Percentiles rank a stretch among this genome's conserved stretches.
Evolutionary conservation across 306 rosid species (phyloP).

Genomic region (Abrus pulchellus): DNA sequence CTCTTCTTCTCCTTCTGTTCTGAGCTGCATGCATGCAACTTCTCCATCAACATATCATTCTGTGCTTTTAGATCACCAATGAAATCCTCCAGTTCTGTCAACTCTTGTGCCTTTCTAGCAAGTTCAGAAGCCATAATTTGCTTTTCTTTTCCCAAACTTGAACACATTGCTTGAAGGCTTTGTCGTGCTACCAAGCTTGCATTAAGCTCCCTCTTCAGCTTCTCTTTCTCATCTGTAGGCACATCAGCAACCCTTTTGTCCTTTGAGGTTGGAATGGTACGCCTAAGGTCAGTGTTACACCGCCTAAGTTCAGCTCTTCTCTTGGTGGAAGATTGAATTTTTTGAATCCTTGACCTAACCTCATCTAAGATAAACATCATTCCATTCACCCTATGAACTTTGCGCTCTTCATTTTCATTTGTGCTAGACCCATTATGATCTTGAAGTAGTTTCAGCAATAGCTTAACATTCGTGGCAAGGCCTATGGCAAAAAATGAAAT

Average conservation of each 20-base stretch:
- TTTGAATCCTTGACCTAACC: slow-evolving; percentile 69
- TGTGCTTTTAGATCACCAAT: slow-evolving; percentile 74
- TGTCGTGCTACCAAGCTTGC: slow-evolving; percentile 76
- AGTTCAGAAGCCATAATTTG: slow-evolving; percentile 92
- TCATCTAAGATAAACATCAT: slow-evolving; percentile 82
- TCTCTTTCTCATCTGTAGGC: slow-evolving; percentile 81
- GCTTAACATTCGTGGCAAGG: slow-evolving; percentile 71
- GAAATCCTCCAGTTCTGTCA: slow-evolving; percentile 74
- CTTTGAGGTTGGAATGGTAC: slow-evolving; percentile 60
- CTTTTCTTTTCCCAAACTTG: slow-evolving; percentile 94
- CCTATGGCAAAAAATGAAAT: slow-evolving; percentile 52
- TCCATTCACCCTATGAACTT: slow-evolving; percentile 77
- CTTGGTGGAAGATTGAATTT: slow-evolving; percentile 54
- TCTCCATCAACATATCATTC: slow-evolving; percentile 73
- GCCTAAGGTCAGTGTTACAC: slow-evolving; percentile 79
- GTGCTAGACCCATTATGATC: slow-evolving; percentile 71
- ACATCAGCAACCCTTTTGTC: slow-evolving; percentile 63
- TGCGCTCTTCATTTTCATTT: slow-evolving; percentile 69
- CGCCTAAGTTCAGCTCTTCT: slow-evolving; percentile 76
- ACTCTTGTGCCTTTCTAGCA: slow-evolving; percentile 81
- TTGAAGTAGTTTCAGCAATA: slow-evolving; percentile 76
- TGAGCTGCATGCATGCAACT: slow-evolving; percentile 59
- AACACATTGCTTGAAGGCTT: slow-evolving; percentile 90
- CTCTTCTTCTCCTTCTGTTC: slow-evolving; percentile 62
- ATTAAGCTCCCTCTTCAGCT: slow-evolving; percentile 71